Conservation (phyloP, 2,329 filamentous ascomycete genomes). For the Penicillium fuscoglaucum region DNA sequence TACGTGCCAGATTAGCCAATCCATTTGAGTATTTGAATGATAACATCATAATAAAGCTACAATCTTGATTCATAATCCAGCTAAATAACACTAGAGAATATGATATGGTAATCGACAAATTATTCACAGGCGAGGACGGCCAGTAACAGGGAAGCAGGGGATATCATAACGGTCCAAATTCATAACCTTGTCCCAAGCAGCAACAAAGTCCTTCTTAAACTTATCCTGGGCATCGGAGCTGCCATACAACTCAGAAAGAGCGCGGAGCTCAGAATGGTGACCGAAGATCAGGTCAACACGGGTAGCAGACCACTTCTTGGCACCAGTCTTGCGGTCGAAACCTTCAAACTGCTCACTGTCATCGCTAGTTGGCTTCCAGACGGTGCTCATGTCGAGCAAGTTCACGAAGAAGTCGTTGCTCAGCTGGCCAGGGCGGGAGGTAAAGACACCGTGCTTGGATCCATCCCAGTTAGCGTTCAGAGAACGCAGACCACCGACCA, state of each 20-base stretch:
- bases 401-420: constrained; percentile 84
- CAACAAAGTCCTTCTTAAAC: constrained; percentile 70
- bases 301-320: constrained; percentile 68
- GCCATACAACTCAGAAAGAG: constrained; percentile 69
- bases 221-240: constrained; percentile 59
- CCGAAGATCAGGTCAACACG: constrained; percentile 71
- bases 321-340: constrained; percentile 63
- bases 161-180: constrained; percentile 70
- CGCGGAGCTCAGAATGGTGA: constrained; percentile 71
- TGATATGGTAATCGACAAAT: neutral
- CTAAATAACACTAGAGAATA: neutral
- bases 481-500: constrained; percentile 70
- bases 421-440: constrained; percentile 64
- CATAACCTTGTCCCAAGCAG: constrained; percentile 73
- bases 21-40: neutral
- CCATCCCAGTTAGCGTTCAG: constrained; percentile 71
- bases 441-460: constrained; percentile 67
- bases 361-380: constrained; percentile 60
- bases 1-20: neutral
- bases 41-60: too few species aligned
- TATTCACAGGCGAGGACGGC: constrained; percentile 24
- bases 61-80: neutral
- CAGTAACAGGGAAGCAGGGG: constrained; percentile 14
- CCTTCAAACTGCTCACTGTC: constrained; percentile 63
- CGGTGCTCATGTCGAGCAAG: constrained; percentile 66